Evolutionary conservation across 2,329 filamentous ascomycete genomes (phyloP), one percentile per base, ranked within the genome.

Genomic region (Monosporascus sp.): DNA sequence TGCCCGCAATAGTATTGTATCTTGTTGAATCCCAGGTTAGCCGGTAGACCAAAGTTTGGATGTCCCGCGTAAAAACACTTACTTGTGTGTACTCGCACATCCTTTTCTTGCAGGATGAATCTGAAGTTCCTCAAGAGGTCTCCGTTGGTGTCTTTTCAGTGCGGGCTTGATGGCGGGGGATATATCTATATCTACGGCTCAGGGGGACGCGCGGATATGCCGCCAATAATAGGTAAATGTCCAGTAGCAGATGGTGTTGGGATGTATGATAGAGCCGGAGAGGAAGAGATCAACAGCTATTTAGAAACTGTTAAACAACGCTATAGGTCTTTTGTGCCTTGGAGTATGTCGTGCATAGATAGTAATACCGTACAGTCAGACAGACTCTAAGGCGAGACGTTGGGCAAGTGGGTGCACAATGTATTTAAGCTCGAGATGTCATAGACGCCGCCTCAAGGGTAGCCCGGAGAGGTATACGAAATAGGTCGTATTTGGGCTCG

Each of bases 1-100:
- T 51, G 49, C 20, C 49, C 49, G 38, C 49, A 51, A 18, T 51
- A 6, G 38, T 51, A 51, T 25, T 51, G 49, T 31, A 51, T 51
- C 49, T 51, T 15, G 22, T 27, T 34, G 27, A 34, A 34, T 34
- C 31, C 9, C 9, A 34, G 31, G 11, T 34, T 34, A 34, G 31
- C 31, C 31, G 31, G 31, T 34, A 11, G 5, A 5, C 31, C 11
- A 34, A 11, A 14, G 11, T 34, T 34, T 34, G 31, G 31, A 31
- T 27, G 42, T 15, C 11, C 24, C 42, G n/a, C 18, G 22, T 15
- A 3, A 14, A 45, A 8, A 8, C 1, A 46, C 42, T 27, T 24
- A 46, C 42, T 46, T 46, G 42, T 46, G 42, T 46, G 17, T 46
- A 46, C 42, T 46, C 42, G 15, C 42, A 46, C 42, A 46, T 46